Percentiles rank a stretch among this genome's conserved stretches.
These are phyloP conservation scores for Daldinia decipiens DNA, from an alignment of 495 filamentous ascomycete species.

Conservation along the genomic window DNA sequence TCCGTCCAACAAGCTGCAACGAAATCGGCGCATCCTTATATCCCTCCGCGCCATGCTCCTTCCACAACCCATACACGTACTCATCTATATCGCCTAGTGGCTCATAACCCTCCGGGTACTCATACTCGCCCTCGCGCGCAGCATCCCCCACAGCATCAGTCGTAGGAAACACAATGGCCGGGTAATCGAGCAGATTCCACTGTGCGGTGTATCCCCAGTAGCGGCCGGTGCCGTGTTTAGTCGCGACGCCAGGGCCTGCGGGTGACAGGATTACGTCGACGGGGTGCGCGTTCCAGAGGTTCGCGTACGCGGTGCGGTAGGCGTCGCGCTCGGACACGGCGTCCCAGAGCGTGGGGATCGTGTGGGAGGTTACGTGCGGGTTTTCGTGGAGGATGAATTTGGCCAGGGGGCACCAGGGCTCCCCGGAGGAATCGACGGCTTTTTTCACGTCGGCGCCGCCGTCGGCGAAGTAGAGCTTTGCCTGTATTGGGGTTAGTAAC, in stretches of 20 bases:
- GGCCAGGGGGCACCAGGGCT: conserved; percentile 64
- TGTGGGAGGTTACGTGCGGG: conserved; percentile 53
- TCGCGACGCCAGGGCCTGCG: conserved; percentile 66
- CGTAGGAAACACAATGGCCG: conserved; percentile 67
- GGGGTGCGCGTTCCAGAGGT: conserved; percentile 64
- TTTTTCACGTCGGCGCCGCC: conserved; percentile 64
- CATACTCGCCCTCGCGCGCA: conserved; percentile 50
- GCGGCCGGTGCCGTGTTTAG: conserved; percentile 66
- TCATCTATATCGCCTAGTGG: conserved; percentile 48
- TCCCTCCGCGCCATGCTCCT: conserved; percentile 46
- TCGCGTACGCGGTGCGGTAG: conserved; percentile 68
- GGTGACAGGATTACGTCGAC: conserved; percentile 80
- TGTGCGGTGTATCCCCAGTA: conserved; percentile 79
- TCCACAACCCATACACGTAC: conserved; percentile 50
- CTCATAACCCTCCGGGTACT: conserved; percentile 60
- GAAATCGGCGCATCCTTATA: conserved; percentile 61
- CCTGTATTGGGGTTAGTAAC: conserved; percentile 21
- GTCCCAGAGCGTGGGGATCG: conserved; percentile 50
- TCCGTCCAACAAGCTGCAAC: conserved; percentile 64
- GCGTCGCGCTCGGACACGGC: conserved; percentile 58
- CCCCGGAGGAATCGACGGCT: conserved; percentile 63
- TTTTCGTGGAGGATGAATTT: conserved; percentile 62
- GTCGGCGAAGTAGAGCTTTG: conserved; percentile 62
- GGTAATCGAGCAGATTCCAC: conserved; percentile 80
- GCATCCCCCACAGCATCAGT: conserved; percentile 49